Evolutionary conservation across 2,329 filamentous ascomycete genomes (phyloP).

Genomic region (Fonsecaea nubica): DNA sequence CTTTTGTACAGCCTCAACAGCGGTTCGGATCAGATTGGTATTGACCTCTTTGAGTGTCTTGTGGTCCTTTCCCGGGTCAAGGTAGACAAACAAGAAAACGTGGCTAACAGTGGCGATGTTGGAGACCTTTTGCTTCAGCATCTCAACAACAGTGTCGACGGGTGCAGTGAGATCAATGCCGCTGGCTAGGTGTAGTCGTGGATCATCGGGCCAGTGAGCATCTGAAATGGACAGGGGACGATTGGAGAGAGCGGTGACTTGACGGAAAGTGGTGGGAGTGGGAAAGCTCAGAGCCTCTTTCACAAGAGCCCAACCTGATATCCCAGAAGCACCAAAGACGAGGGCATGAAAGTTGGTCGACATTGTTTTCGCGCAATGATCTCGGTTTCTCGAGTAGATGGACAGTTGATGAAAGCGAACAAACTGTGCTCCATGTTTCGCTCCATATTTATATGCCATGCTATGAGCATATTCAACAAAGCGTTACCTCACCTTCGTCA

Average conservation of each 20-base stretch:
- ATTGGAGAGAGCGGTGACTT: conserved; percentile 52
- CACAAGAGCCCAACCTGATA: conserved; percentile 53
- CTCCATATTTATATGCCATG: conserved; percentile 4
- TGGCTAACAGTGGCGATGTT: conserved; percentile 49
- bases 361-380: conserved; percentile 4
- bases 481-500: neutral
- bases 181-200: conserved; percentile 47
- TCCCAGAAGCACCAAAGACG: conserved; percentile 52
- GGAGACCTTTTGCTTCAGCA: conserved; percentile 46
- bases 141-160: conserved; percentile 35
- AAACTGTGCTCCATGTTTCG: neutral
- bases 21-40: conserved; percentile 48
- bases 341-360: conserved; percentile 44
- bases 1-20: conserved; percentile 45
- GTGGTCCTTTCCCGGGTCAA: conserved; percentile 37
- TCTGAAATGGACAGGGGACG: conserved; percentile 47
- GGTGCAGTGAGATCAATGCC: conserved; percentile 48
- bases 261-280: conserved; percentile 43
- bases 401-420: neutral
- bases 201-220: conserved; percentile 47
- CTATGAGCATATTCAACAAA: neutral
- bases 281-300: conserved; percentile 52
- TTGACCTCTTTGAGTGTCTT: conserved; percentile 44
- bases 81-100: conserved; percentile 46
- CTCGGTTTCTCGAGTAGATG: neutral